A percentile compares a stretch with the other conserved stretches of the same genome.
Evolutionary conservation across 148 eudicot genomes (phyloP).

Genomic region (Vaccinium corymbosum): DNA sequence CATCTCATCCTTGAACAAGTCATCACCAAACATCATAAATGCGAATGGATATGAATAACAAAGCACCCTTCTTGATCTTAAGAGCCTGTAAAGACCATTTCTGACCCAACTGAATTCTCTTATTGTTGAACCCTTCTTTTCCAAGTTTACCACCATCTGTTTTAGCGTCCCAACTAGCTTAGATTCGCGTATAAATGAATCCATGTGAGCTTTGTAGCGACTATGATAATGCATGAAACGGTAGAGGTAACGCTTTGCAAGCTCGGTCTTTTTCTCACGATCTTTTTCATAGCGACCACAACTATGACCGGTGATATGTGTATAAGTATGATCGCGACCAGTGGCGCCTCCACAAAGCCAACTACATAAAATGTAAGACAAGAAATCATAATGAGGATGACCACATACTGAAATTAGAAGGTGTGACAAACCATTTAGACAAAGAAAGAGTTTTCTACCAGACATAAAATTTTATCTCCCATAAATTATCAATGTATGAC

Average conservation of each 20-base stretch:
- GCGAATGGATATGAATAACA: constrained; percentile 74
- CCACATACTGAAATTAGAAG: neutral
- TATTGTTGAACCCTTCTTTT: constrained; percentile 31
- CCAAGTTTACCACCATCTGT: constrained; percentile 34
- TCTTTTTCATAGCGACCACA: constrained; percentile 71
- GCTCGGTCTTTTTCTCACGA: constrained; percentile 29
- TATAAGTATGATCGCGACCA: constrained; percentile 47
- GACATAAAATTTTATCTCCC: neutral
- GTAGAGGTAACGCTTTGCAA: constrained; percentile 46
- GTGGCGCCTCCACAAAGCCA: constrained; percentile 66
- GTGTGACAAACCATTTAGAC: constrained; percentile 1
- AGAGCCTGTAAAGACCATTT: constrained; percentile 59
- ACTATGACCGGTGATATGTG: constrained; percentile 37
- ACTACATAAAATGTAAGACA: constrained; percentile 25
- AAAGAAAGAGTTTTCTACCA: neutral
- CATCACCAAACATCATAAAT: constrained; percentile 68
- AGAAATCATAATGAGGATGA: neutral
- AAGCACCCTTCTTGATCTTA: constrained; percentile 62
- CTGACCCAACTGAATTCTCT: constrained; percentile 62
- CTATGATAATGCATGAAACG: constrained; percentile 68
- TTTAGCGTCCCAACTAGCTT: constrained; percentile 38
- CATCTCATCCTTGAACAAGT: constrained; percentile 58
- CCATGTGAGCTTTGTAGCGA: constrained; percentile 69
- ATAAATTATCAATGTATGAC: neutral
- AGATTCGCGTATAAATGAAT: constrained; percentile 60